Base-by-base conservation (phyloP, 139 green algal species). In the Protoeuglena noctilucae region DNA sequence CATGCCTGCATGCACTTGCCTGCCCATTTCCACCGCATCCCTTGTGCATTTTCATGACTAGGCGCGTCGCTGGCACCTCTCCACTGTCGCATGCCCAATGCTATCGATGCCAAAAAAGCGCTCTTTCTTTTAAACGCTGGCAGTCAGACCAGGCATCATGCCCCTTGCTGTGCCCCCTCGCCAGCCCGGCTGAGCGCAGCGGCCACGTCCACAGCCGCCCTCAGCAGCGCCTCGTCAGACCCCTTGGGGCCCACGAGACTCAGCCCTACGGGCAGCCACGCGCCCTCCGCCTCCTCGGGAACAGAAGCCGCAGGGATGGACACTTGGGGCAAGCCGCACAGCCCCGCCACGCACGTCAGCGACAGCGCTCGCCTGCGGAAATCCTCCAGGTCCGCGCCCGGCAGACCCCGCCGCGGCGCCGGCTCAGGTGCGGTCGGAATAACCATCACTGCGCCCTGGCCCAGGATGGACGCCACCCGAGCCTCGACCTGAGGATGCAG, bases 251-350 rank as follows among this genome's bases (percentile, higher is more conserved):
- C 85, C 2, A 94, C 69, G 0, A 94, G 47, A 29, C 85, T 72
- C 28, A 94, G 52, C 1, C 85, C 82, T 12, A 94, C 72, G 1
- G 85, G 85, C 46, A 73, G 62, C 2, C 79, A 79, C 1, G 83
- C 75, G n/a, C 79, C 75, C 1, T 34, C 25, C 2, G 65, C 68
- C 0, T 90, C 14, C 12, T 57, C 12, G 51, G 4, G 29, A 48
- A 2, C 30, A 25, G 45, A 14, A 55, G 48, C 28, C 22, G n/a
- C 31, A 40, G 14, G n/a, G 31, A 30, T 9, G 40, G 50, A 54
- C 31, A 87, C 83, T 78, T 94, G 80, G 3, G 86, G 86, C n/a
- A 95, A 66, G 0, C 81, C 78, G 3, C 61, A 61, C n/a, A 94
- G 68, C 2, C 81, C 78, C 0, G 81, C 78, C 21, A 92, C 80